A percentile compares a stretch with the other conserved stretches of the same genome.
Evolutionary conservation across 2,329 filamentous ascomycete species (phyloP).

Genomic region (Cordyceps javanica): DNA sequence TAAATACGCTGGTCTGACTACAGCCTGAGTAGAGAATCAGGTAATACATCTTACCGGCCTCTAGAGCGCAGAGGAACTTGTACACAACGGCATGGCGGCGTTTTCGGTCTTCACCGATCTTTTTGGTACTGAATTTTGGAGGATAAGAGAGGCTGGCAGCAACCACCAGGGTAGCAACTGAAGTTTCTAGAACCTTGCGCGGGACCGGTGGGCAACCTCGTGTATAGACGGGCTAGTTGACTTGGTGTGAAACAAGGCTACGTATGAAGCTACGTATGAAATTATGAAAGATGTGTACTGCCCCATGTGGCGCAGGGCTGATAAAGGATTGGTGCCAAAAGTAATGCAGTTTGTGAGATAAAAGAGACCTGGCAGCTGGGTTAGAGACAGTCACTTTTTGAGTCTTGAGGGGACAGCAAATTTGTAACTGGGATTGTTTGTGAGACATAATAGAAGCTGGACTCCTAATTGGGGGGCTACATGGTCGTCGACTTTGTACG

Average conservation of each 20-base stretch:
- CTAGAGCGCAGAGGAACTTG: constrained; percentile 27
- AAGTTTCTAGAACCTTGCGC: not conserved
- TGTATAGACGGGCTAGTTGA: not conserved
- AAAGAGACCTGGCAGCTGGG: too few species aligned
- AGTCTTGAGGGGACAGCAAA: too few species aligned
- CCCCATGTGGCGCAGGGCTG: not conserved
- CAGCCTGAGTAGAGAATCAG: constrained; percentile 23
- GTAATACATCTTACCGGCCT: constrained; percentile 24
- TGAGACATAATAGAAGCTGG: not conserved
- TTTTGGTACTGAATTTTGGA: constrained; percentile 11
- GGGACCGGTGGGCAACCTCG: not conserved
- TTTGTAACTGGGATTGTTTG: too few species aligned
- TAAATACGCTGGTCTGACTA: constrained; percentile 21
- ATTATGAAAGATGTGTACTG: not conserved
- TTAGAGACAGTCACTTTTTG: not conserved
- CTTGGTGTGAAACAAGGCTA: not conserved
- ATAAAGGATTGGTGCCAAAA: not conserved
- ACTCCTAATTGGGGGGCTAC: not conserved
- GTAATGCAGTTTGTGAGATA: not conserved
- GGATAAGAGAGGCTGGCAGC: not conserved
- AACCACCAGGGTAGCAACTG: not conserved
- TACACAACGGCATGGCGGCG: constrained; percentile 37
- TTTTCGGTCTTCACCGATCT: constrained; percentile 20
- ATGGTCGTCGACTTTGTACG: not conserved
- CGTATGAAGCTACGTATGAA: not conserved